Evolutionary conservation across 2,329 filamentous ascomycete genomes (phyloP).

Genomic region (Elsinoe ampelina): DNA sequence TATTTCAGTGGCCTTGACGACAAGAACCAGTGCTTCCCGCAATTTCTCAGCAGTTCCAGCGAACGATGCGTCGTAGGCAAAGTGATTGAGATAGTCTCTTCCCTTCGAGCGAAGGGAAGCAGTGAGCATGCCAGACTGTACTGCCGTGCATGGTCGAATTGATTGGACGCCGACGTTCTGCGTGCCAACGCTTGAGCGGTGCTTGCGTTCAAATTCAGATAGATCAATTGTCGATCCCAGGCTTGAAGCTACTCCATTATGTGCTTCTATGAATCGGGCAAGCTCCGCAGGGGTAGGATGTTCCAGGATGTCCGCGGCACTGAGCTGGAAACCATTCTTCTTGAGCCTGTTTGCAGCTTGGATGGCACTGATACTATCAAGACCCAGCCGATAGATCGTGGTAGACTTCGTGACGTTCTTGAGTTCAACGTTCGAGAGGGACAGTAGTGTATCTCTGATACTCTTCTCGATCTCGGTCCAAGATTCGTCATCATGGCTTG

Average conservation of each 20-base stretch:
- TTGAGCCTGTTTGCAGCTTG: constrained; percentile 65
- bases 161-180: constrained; percentile 39
- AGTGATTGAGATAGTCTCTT: constrained; percentile 64
- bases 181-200: constrained; percentile 29
- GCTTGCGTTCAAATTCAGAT: constrained; percentile 39
- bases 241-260: constrained; percentile 14
- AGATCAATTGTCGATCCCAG: constrained; percentile 37
- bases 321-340: constrained; percentile 47
- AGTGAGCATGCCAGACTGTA: constrained; percentile 72
- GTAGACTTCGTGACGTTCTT: constrained; percentile 49
- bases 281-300: constrained; percentile 29
- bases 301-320: constrained; percentile 66
- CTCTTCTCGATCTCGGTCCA: constrained; percentile 46
- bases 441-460: constrained; percentile 49
- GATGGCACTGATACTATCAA: constrained; percentile 81
- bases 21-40: constrained; percentile 49
- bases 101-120: constrained; percentile 62
- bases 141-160: constrained; percentile 66
- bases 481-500: constrained; percentile 12
- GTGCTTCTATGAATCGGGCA: constrained; percentile 20
- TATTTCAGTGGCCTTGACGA: constrained; percentile 54
- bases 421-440: constrained; percentile 45
- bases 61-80: constrained; percentile 45
- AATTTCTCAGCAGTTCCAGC: constrained; percentile 36
- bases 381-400: constrained; percentile 77